These are phyloP conservation scores for Verbena officinalis DNA, from an alignment of 257 asterid genomes.

Conservation along the genomic window DNA sequence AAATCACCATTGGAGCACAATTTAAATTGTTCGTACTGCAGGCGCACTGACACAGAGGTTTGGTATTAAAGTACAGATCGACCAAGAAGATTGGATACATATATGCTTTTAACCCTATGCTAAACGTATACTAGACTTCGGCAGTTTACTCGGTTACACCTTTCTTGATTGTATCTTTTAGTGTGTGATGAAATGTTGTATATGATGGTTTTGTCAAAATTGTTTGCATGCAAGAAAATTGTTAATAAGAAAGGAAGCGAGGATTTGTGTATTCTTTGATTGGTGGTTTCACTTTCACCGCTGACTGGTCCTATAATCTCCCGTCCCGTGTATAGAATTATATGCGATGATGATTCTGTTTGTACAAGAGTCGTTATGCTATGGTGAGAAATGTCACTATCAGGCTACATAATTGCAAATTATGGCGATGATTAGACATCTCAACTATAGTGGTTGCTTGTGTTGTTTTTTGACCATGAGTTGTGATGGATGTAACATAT, in stretches of 20 bases:
- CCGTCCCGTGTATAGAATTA: constrained; percentile 14
- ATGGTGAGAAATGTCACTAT: constrained; percentile 24
- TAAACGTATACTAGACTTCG: background rate
- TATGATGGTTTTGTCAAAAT: background rate
- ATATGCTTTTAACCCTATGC: constrained; percentile 19
- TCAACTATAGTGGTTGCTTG: constrained; percentile 25
- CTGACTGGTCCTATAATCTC: constrained; percentile 7
- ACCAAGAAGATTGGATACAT: background rate
- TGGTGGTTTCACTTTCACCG: background rate
- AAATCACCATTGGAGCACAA: no score
- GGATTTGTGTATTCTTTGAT: background rate
- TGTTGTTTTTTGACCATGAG: constrained; percentile 30
- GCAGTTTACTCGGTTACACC: constrained; percentile 9
- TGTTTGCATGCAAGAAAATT: background rate
- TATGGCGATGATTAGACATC: constrained; percentile 27
- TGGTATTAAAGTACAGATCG: no score
- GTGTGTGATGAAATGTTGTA: background rate
- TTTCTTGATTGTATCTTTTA: background rate
- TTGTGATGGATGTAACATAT: constrained; percentile 29
- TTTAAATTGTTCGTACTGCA: no score
- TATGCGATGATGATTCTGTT: constrained; percentile 18
- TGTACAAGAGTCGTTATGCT: constrained; percentile 12
- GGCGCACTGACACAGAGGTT: no score
- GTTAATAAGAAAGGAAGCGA: background rate
- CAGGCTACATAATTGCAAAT: constrained; percentile 28